Conservation (phyloP, 2,329 filamentous ascomycete species). For the Ampelomyces quisqualis region DNA sequence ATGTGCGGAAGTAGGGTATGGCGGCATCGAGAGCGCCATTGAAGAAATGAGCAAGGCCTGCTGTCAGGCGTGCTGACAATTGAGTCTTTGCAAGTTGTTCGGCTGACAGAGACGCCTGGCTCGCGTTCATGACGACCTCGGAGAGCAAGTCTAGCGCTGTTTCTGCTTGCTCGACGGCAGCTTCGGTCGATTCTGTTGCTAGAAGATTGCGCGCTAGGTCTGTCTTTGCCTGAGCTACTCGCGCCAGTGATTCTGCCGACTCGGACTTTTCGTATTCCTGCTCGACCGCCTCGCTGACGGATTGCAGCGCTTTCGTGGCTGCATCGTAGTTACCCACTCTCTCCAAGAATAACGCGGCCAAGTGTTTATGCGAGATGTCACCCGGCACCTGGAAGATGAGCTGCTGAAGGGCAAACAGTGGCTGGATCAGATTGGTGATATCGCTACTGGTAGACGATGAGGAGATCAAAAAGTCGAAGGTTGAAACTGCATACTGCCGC, state of each 20-base stretch:
- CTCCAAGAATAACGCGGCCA: conserved; percentile 79
- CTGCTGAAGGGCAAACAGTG: conserved; percentile 85
- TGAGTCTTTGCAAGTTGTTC: conserved; percentile 69
- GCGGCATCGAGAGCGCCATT: conserved; percentile 65
- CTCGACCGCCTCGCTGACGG: conserved; percentile 70
- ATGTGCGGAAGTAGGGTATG: conserved; percentile 76
- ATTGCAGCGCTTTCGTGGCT: conserved; percentile 64
- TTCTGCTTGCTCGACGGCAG: conserved; percentile 77
- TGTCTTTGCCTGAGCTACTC: conserved; percentile 78
- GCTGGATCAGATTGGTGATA: conserved; percentile 70
- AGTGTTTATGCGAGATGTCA: conserved; percentile 72
- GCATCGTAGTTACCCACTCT: conserved; percentile 68
- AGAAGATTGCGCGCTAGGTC: conserved; percentile 86
- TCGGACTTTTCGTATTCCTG: conserved; percentile 82
- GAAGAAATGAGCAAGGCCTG: conserved; percentile 81
- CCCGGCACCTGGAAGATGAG: conserved; percentile 69
- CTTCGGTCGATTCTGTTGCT: conserved; percentile 62
- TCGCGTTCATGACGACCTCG: conserved; percentile 59
- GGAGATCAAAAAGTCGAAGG: conserved; percentile 77
- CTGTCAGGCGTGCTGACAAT: conserved; percentile 81
- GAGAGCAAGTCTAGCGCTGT: conserved; percentile 75
- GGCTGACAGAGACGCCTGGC: conserved; percentile 55
- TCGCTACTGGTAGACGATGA: conserved; percentile 55
- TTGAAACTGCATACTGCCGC: conserved; percentile 74
- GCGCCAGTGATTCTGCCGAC: conserved; percentile 69